A percentile compares a stretch with the other conserved stretches of the same genome.
These are phyloP conservation scores for Oryza meridionalis DNA, from an alignment of 176 grass and related monocot genomes.

Conservation along the genomic window DNA sequence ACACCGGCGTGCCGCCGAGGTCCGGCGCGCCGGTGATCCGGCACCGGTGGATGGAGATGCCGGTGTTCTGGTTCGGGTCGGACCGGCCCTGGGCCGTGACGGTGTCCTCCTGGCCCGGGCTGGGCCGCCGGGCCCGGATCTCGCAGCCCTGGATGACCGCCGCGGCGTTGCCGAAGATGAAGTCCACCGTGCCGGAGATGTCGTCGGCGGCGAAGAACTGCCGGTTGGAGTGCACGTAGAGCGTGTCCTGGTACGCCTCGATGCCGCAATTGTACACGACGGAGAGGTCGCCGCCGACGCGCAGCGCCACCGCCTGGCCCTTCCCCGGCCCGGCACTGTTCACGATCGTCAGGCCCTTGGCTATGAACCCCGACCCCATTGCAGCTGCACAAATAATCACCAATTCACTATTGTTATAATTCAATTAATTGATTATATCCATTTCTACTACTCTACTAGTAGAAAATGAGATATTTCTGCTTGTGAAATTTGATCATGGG, in stretches of 20 bases:
- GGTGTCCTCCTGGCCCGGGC: slow-evolving; percentile 30
- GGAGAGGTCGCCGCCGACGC: slow-evolving; percentile 62
- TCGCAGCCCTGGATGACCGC: slow-evolving; percentile 63
- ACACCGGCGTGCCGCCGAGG: slow-evolving; percentile 48
- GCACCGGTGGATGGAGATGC: slow-evolving; percentile 74
- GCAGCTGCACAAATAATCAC: slow-evolving; percentile 41
- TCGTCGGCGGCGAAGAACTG: slow-evolving; percentile 58
- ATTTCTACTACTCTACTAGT: too few relatives aligned
- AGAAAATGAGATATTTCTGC: neutral
- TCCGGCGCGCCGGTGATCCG: slow-evolving; percentile 51
- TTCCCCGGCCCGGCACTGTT: slow-evolving; percentile 65
- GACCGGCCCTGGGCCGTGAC: slow-evolving; percentile 76
- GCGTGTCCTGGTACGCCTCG: slow-evolving; percentile 77
- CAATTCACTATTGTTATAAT: neutral
- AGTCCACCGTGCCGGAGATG: slow-evolving; percentile 78
- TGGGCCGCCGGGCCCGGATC: slow-evolving; percentile 51
- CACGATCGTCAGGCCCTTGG: slow-evolving; percentile 65
- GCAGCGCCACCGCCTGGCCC: slow-evolving; percentile 72
- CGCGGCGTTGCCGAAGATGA: slow-evolving; percentile 82
- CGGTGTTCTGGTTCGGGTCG: slow-evolving; percentile 77
- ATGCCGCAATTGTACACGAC: slow-evolving; percentile 71
- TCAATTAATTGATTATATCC: too few relatives aligned
- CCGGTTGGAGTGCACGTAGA: slow-evolving; percentile 71
- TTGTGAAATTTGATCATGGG: neutral
- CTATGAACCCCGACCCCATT: slow-evolving; percentile 73